Evolutionary conservation across 2,329 filamentous ascomycete genomes (phyloP).

Genomic region (Juglanconis sp.): DNA sequence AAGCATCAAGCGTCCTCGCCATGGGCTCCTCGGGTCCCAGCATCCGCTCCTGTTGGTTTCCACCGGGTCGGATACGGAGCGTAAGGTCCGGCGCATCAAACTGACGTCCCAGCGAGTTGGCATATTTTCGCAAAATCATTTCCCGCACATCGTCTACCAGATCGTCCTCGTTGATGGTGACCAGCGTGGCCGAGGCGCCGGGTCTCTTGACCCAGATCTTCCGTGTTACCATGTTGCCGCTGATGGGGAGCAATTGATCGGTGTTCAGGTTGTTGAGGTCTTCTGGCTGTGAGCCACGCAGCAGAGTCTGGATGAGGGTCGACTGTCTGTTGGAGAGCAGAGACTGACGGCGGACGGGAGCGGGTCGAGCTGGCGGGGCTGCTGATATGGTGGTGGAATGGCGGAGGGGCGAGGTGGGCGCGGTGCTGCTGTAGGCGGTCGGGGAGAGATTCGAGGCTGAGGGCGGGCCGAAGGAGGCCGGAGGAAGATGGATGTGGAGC

Average conservation of each 20-base stretch:
- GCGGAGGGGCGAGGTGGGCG: constrained; percentile 21
- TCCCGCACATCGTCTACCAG: constrained; percentile 93
- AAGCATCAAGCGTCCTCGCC: constrained; percentile 70
- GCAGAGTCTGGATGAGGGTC: constrained; percentile 49
- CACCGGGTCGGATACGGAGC: constrained; percentile 72
- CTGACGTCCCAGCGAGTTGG: constrained; percentile 81
- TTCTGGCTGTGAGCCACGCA: constrained; percentile 41
- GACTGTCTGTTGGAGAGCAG: constrained; percentile 43
- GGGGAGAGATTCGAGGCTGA: constrained; percentile 19
- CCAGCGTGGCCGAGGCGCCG: constrained; percentile 79
- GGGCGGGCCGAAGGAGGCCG: constrained; percentile 10
- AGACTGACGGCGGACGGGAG: constrained; percentile 39
- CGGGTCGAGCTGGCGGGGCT: constrained; percentile 18
- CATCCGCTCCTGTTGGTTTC: constrained; percentile 61
- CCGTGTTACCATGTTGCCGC: constrained; percentile 58
- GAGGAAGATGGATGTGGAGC: constrained; percentile 12
- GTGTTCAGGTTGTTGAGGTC: constrained; percentile 33
- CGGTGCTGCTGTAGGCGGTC: constrained; percentile 18
- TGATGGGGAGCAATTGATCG: constrained; percentile 36
- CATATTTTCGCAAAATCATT: constrained; percentile 87
- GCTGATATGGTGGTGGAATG: constrained; percentile 23
- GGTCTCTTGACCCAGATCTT: constrained; percentile 96
- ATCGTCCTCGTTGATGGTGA: constrained; percentile 82
- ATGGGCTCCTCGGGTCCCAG: constrained; percentile 87
- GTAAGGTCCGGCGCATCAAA: constrained; percentile 90